Evolutionary conservation across 148 eudicot genomes (phyloP), one percentile per base, ranked within the genome.

Genomic region (Fagopyrum homotropicum): DNA sequence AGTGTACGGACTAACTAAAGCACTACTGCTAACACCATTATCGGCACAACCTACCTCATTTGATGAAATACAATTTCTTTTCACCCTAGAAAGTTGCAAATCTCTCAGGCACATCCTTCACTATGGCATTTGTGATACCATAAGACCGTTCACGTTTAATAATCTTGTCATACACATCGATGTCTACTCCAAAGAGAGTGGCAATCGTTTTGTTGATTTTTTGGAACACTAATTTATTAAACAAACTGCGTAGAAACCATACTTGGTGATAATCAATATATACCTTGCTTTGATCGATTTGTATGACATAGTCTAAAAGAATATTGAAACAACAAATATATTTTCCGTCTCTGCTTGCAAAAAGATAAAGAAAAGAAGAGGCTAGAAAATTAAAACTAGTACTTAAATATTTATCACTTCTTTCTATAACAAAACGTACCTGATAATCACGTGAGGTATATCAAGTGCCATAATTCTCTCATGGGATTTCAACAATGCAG

Each of bases 401-500:
- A 75, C 1, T 54, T 63, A 77, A 69, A 26, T 44, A 73, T 22
- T 22, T 22, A 22, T 59, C 50, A 64, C 2, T 46, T 71, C 2
- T 71, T 46, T 71, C n/a, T 71, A 29, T 4, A n/a, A 17, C 30
- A 48, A 46, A 45, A 46, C 61, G 43, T 77, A 95, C 99, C 99
- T 95, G 98, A 83, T 92, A 95, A 47, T 98, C 99, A 75, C 92
- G 99, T 95, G 99, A 69, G 99, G 99, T 81, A 95, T 94, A 88
- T 95, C 99, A 81, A 95, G 99, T 9, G 98, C 98, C 99, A 95
- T 95, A 80, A 95, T 95, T 86, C 99, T 90, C 46, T 95, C 99
- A 81, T 95, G 99, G 76, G 99, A 94, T 79, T 95, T 95, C 80
- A 95, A 75, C 45, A 95, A 80, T 45, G 96, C 99, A 74, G 99